phyloP scores from a whole-genome alignment of 805 yeast genomes.

The Wickerhamomyces chaumierensis region DNA sequence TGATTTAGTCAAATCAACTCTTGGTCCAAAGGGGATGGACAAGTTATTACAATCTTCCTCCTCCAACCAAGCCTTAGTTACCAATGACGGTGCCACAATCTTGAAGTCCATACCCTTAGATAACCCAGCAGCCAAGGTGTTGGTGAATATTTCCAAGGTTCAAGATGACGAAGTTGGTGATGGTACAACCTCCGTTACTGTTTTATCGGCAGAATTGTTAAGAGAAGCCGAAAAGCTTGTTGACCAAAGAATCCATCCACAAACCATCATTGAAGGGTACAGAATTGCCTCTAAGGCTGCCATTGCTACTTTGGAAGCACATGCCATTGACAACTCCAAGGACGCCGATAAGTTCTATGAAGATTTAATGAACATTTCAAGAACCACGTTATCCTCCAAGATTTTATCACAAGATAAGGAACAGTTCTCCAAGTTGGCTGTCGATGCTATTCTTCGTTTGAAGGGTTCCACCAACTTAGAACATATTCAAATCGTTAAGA shows the following conservation, averaged over 20 bases:
- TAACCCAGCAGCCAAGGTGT: constrained; percentile 93
- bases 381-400: constrained; percentile 87
- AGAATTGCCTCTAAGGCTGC: constrained; percentile 87
- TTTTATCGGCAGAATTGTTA: constrained; percentile 79
- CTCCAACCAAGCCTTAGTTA: constrained; percentile 67
- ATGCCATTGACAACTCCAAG: constrained; percentile 73
- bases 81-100: constrained; percentile 98
- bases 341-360: constrained; percentile 55
- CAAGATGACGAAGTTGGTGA: constrained; percentile 99
- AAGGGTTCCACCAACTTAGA: constrained; percentile 88
- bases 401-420: constrained; percentile 92
- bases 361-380: constrained; percentile 81
- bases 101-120: constrained; percentile 88
- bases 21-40: constrained; percentile 99
- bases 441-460: constrained; percentile 83
- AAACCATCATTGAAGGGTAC: constrained; percentile 92
- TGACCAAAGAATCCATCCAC: constrained; percentile 92
- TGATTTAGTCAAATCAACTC: constrained; percentile 83
- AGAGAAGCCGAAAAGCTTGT: constrained; percentile 91
- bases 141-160: constrained; percentile 89
- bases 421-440: constrained; percentile 80
- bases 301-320: constrained; percentile 58
- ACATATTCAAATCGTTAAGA: constrained; percentile 85
- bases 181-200: constrained; percentile 95
- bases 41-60: constrained; percentile 82